Percentiles rank a stretch among this genome's conserved stretches.
These are phyloP conservation scores for Begonia fuchsioides DNA, from an alignment of 306 rosid genomes.

Conservation along the genomic window DNA sequence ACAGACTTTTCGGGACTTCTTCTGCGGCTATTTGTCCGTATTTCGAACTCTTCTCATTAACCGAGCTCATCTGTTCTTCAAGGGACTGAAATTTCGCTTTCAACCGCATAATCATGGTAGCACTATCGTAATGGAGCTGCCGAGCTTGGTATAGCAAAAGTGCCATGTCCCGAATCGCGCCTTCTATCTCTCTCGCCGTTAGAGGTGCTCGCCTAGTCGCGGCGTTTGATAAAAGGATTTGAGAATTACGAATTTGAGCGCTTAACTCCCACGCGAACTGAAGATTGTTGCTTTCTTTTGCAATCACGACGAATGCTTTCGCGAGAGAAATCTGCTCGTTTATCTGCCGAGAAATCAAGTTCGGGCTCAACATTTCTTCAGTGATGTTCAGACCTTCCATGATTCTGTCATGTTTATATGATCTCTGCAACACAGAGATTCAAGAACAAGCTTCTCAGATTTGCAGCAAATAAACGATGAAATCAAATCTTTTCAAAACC, in stretches of 20 bases:
- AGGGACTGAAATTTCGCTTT: constrained; percentile 57
- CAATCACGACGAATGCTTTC: constrained; percentile 59
- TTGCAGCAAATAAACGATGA: background rate
- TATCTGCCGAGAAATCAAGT: constrained; percentile 46
- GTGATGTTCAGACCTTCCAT: constrained; percentile 63
- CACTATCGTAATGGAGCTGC: constrained; percentile 68
- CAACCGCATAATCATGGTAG: constrained; percentile 70
- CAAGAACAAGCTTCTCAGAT: background rate
- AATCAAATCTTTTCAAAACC: background rate
- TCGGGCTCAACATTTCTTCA: constrained; percentile 52
- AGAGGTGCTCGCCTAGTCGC: constrained; percentile 56
- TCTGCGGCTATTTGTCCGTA: constrained; percentile 77
- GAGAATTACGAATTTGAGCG: constrained; percentile 64
- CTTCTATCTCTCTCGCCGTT: constrained; percentile 36
- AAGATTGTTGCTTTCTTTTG: constrained; percentile 59
- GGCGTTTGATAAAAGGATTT: constrained; percentile 55
- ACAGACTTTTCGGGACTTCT: constrained; percentile 59
- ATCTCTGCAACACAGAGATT: constrained; percentile 23
- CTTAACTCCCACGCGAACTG: constrained; percentile 81
- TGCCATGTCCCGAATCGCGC: constrained; percentile 48
- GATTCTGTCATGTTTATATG: constrained; percentile 41
- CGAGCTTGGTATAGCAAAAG: constrained; percentile 53
- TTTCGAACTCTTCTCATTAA: constrained; percentile 56
- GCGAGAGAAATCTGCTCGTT: constrained; percentile 67
- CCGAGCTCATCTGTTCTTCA: constrained; percentile 52